Conservation (phyloP, 371 early-diverging fungal species). For the Sporodiniella umbellata region DNA sequence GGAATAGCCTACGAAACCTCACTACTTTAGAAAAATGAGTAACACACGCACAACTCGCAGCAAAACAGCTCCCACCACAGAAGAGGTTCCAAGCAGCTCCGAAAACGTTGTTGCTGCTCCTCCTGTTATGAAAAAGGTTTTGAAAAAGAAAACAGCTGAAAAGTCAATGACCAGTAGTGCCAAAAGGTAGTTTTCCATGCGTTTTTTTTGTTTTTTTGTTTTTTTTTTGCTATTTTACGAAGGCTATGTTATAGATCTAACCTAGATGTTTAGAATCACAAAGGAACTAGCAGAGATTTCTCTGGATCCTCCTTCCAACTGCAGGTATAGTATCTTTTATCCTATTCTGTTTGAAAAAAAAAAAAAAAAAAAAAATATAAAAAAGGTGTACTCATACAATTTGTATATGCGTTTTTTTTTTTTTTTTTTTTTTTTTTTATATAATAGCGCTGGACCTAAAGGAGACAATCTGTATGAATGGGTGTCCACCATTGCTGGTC, state of each 20-base stretch:
- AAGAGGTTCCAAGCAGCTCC: slow-evolving; percentile 12
- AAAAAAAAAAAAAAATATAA: slow-evolving; percentile 1
- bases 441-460: slow-evolving; percentile 88
- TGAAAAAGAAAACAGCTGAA: slow-evolving; percentile 30
- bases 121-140: slow-evolving; percentile 16
- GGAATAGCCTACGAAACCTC: background rate
- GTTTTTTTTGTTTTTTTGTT: too few relatives aligned
- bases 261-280: slow-evolving; percentile 65
- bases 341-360: too few relatives aligned
- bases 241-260: too few relatives aligned
- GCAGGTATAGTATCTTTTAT: slow-evolving; percentile 58
- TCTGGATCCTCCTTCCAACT: slow-evolving; percentile 92
- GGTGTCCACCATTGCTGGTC: slow-evolving; percentile 94
- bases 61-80: slow-evolving; percentile 9
- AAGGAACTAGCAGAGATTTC: slow-evolving; percentile 95
- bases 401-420: background rate
- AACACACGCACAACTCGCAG: slow-evolving; percentile 31
- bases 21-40: slow-evolving; percentile 22
- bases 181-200: slow-evolving; percentile 41
- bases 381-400: background rate
- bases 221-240: background rate
- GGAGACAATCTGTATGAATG: slow-evolving; percentile 95
- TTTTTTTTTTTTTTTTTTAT: too few relatives aligned
- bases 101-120: slow-evolving; percentile 16
- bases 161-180: slow-evolving; percentile 54